Conservation (phyloP, 495 filamentous ascomycete genomes). For the Neurospora tetraspora region DNA sequence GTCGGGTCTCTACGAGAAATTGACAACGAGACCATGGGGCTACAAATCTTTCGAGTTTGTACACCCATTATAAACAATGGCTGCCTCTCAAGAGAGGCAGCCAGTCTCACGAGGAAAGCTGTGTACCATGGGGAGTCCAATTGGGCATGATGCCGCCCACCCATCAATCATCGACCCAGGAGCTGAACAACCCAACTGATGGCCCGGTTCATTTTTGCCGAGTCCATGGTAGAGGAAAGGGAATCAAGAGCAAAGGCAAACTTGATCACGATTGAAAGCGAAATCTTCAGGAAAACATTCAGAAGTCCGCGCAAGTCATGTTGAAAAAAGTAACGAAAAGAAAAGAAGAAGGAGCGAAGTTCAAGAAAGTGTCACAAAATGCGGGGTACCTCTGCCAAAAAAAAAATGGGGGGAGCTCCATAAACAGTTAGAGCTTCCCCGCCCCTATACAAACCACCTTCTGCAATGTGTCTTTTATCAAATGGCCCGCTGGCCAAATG, state of each 20-base stretch:
- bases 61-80: no score
- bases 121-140: neutral
- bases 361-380: neutral
- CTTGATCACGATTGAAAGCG: neutral
- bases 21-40: no score
- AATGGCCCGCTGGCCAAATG: conserved; percentile 11
- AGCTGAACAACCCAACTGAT: no score
- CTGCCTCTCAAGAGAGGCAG: neutral
- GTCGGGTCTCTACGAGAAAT: no score
- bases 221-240: no score
- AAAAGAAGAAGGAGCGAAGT: neutral
- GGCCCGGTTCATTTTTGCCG: no score
- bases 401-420: neutral
- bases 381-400: neutral
- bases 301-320: neutral
- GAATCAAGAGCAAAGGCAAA: no score
- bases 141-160: neutral
- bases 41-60: no score
- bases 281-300: neutral
- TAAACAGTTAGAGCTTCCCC: neutral
- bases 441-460: neutral
- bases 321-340: neutral
- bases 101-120: neutral
- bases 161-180: neutral
- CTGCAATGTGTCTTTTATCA: neutral